phyloP scores from a whole-genome alignment of 2,329 filamentous ascomycete genomes.

The Sphaerulina vaccinii region DNA sequence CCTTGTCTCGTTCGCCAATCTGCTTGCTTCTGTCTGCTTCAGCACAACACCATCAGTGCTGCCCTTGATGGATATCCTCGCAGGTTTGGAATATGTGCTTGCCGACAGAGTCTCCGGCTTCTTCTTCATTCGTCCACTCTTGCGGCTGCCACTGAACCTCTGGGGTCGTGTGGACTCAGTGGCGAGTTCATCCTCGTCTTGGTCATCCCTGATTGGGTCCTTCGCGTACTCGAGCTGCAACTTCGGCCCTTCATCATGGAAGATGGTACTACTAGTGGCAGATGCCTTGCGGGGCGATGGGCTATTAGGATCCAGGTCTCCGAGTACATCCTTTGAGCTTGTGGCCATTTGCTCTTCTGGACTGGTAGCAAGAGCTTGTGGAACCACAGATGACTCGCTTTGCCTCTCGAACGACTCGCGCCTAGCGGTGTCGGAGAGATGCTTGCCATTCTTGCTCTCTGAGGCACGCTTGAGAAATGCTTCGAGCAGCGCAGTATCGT shows the following conservation, averaged over 20 bases:
- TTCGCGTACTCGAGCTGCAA: conserved; percentile 2
- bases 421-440: conserved; percentile 33
- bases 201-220: conserved; percentile 16
- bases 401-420: conserved; percentile 47
- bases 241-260: conserved; percentile 6
- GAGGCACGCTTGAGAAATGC: conserved; percentile 52
- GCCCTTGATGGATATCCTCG: conserved; percentile 47
- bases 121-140: conserved; percentile 26
- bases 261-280: not conserved
- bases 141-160: conserved; percentile 19
- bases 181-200: conserved; percentile 19
- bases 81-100: conserved; percentile 38
- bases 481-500: conserved; percentile 51
- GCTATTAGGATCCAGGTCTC: conserved; percentile 50
- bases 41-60: conserved; percentile 44
- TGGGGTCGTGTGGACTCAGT: conserved; percentile 13
- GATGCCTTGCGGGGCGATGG: conserved; percentile 39
- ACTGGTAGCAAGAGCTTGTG: conserved; percentile 46
- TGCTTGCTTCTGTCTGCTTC: conserved; percentile 51
- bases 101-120: conserved; percentile 23
- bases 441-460: conserved; percentile 42
- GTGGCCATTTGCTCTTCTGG: conserved; percentile 5
- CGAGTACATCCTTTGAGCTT: conserved; percentile 37
- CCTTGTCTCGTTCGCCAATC: conserved; percentile 46
- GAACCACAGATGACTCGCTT: conserved; percentile 48